A percentile compares a stretch with the other conserved stretches of the same genome.
phyloP scores from a whole-genome alignment of 2,329 filamentous ascomycete species.

The Gyromitra esculenta region DNA sequence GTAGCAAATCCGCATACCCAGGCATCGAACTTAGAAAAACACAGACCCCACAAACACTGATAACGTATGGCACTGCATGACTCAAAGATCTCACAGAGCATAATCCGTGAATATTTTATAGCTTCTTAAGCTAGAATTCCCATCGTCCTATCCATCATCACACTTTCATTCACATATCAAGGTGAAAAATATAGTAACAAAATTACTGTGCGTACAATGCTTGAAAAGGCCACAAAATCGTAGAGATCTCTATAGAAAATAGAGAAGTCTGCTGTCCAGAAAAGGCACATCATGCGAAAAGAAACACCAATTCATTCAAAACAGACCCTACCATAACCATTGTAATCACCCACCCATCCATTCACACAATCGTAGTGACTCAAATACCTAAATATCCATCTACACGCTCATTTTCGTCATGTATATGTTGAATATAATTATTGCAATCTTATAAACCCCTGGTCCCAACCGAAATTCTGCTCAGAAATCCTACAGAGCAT shows the following conservation, averaged over 20 bases:
- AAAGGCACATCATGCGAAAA: conserved; percentile 18
- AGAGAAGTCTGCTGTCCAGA: conserved; percentile 1
- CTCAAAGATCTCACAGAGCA: neutral
- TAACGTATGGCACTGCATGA: neutral
- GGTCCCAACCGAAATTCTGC: neutral
- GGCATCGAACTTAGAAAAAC: no score
- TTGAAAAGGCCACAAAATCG: conserved; percentile 7
- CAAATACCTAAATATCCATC: conserved; percentile 32
- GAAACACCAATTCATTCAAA: conserved; percentile 41
- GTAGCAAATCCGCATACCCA: no score
- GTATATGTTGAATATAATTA: conserved; percentile 49
- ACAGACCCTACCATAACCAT: conserved; percentile 30
- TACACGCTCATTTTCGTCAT: conserved; percentile 4
- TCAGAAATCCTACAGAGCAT: conserved; percentile 66
- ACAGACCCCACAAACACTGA: no score
- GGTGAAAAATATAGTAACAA: conserved; percentile 8
- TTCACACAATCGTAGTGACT: conserved; percentile 27
- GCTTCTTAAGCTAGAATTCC: neutral
- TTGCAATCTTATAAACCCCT: conserved; percentile 17
- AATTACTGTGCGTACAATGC: conserved; percentile 14
- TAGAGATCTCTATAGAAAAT: conserved; percentile 1
- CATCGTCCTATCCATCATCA: neutral
- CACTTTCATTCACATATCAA: conserved; percentile 26
- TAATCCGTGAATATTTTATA: neutral
- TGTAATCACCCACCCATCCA: conserved; percentile 5